A percentile compares a stretch with the other conserved stretches of the same genome.
These are phyloP conservation scores for Fallopia convolvulus DNA, from an alignment of 148 eudicot genomes.

Conservation along the genomic window DNA sequence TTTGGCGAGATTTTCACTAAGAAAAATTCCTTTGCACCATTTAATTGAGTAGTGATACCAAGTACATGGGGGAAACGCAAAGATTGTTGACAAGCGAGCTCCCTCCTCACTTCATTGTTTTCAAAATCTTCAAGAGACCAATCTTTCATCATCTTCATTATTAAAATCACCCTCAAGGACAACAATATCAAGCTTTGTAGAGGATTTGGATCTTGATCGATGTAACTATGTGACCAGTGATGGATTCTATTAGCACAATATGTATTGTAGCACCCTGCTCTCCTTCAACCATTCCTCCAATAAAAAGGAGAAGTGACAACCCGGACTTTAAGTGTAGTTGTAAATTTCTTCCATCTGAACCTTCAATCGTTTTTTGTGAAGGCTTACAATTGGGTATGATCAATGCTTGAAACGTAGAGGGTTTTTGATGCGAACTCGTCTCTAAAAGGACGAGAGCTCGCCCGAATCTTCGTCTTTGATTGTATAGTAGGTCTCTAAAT, in stretches of 20 bases:
- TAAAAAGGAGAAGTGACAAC: conserved; percentile 79
- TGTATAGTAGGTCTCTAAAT: too few species aligned
- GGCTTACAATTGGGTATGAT: conserved; percentile 26
- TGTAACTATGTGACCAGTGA: conserved; percentile 60
- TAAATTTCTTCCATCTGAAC: conserved; percentile 82
- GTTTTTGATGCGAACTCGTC: not conserved
- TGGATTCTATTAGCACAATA: conserved; percentile 55
- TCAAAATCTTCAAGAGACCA: too few species aligned
- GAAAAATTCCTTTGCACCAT: too few species aligned
- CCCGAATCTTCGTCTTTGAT: too few species aligned
- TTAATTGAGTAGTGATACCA: too few species aligned
- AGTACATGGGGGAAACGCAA: too few species aligned
- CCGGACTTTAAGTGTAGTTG: conserved; percentile 76
- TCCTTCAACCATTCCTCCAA: conserved; percentile 96
- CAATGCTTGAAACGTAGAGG: too few species aligned
- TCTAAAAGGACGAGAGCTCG: too few species aligned
- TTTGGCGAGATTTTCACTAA: too few species aligned
- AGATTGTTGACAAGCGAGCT: too few species aligned
- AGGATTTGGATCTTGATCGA: conserved; percentile 76
- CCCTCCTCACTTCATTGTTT: too few species aligned
- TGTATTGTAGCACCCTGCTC: conserved; percentile 95
- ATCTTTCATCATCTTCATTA: too few species aligned
- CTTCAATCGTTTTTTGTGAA: conserved; percentile 81
- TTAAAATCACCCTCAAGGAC: conserved; percentile 82
- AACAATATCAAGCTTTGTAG: conserved; percentile 65